A percentile compares a stretch with the other conserved stretches of the same genome.
These are phyloP conservation scores for Platanus orientalis DNA, from an alignment of 164 flowering plant genomes.

Conservation along the genomic window DNA sequence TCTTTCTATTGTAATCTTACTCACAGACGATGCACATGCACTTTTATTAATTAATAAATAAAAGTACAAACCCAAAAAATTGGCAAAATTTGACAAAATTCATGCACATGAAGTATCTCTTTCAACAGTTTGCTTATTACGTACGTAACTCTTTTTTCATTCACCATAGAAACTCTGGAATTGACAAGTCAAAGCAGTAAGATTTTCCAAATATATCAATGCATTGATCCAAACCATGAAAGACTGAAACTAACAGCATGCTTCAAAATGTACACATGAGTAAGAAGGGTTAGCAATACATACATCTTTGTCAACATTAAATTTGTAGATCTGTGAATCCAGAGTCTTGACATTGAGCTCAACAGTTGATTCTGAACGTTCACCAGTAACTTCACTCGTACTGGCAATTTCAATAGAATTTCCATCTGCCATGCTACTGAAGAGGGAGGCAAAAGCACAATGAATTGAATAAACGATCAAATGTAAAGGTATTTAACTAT, in stretches of 20 bases:
- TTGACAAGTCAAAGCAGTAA: too few relatives aligned
- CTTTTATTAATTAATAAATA: too few relatives aligned
- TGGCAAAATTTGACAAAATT: too few relatives aligned
- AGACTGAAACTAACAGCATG: background rate
- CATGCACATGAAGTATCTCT: too few relatives aligned
- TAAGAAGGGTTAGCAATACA: background rate
- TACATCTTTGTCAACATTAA: conserved; percentile 73
- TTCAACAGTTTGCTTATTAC: too few relatives aligned
- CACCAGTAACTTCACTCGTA: conserved; percentile 34
- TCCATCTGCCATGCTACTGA: conserved; percentile 55
- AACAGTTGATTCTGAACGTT: conserved; percentile 48
- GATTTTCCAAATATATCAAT: too few relatives aligned
- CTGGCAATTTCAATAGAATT: conserved; percentile 47
- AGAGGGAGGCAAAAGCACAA: background rate
- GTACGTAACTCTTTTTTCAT: too few relatives aligned
- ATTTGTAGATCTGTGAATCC: conserved; percentile 72
- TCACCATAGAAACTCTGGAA: too few relatives aligned
- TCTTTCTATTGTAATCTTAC: too few relatives aligned
- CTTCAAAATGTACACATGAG: background rate
- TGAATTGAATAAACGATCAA: background rate
- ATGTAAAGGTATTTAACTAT: background rate
- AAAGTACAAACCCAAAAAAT: too few relatives aligned
- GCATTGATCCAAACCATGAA: background rate
- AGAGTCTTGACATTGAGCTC: conserved; percentile 89
- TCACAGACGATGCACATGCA: too few relatives aligned